phyloP scores from a whole-genome alignment of 257 asterid species.

The Avicennia marina region DNA sequence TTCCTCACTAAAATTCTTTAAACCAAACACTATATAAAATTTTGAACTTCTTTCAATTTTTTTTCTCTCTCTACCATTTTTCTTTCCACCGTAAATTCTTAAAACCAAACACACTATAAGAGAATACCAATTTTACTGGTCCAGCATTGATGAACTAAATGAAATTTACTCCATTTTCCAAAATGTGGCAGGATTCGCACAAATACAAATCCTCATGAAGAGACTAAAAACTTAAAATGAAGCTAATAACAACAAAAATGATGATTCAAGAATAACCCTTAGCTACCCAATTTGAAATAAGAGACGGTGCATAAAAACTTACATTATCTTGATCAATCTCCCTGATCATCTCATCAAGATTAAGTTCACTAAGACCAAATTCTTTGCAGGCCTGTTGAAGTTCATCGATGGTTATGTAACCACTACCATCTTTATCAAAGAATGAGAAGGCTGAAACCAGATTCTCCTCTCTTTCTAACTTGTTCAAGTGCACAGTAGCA shows the following conservation, averaged over 20 bases:
- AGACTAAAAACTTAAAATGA: not conserved
- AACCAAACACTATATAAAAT: too few species aligned
- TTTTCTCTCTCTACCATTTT: too few species aligned
- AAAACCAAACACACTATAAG: too few species aligned
- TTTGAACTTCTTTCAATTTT: too few species aligned
- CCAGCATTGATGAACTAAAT: too few species aligned
- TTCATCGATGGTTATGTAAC: constrained; percentile 90
- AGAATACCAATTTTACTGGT: too few species aligned
- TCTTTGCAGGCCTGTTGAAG: constrained; percentile 95
- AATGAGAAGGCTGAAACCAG: constrained; percentile 77
- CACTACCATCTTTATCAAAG: constrained; percentile 92
- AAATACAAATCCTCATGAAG: too few species aligned
- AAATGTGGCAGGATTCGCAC: too few species aligned
- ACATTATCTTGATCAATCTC: constrained; percentile 93
- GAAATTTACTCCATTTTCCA: too few species aligned
- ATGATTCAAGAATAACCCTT: not conserved
- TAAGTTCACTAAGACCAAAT: constrained; percentile 72
- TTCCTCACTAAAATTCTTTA: too few species aligned
- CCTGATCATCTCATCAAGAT: constrained; percentile 85
- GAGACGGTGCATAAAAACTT: constrained; percentile 19
- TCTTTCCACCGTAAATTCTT: too few species aligned
- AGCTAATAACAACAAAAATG: not conserved
- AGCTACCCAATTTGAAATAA: too few species aligned
- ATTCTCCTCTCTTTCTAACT: constrained; percentile 88
- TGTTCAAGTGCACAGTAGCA: constrained; percentile 93